These are phyloP conservation scores for Tuber umbilicatum DNA, from an alignment of 495 filamentous ascomycete genomes.

Conservation along the genomic window DNA sequence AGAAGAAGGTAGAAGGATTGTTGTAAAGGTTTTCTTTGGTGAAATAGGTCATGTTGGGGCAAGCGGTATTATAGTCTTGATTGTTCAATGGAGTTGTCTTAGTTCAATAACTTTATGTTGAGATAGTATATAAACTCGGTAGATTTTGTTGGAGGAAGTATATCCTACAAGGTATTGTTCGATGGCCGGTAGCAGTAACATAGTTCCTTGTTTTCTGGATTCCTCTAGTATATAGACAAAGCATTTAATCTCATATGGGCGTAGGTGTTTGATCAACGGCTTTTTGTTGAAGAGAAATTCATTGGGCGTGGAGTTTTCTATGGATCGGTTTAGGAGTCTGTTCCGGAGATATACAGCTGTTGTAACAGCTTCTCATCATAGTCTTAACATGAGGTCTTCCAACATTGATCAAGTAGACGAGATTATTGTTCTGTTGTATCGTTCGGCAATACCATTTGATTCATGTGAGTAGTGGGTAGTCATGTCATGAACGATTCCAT, in stretches of 20 bases:
- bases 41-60: background rate
- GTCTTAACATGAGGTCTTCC: background rate
- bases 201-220: background rate
- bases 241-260: background rate
- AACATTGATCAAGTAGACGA: background rate
- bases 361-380: background rate
- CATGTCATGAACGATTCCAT: no score
- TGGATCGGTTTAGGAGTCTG: background rate
- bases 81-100: background rate
- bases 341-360: background rate
- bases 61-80: background rate
- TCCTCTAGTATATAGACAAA: background rate
- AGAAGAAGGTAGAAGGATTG: no score
- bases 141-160: background rate
- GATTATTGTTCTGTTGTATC: no score
- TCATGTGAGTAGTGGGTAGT: no score
- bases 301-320: background rate
- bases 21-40: background rate
- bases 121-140: background rate
- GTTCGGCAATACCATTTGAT: no score
- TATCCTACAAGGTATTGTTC: background rate
- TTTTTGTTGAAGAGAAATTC: background rate
- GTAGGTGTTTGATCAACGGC: background rate
- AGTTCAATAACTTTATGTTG: background rate
- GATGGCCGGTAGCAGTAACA: accelerated